Base-by-base conservation (phyloP, 73 alveolate species). In the Paramecium bursaria region DNA sequence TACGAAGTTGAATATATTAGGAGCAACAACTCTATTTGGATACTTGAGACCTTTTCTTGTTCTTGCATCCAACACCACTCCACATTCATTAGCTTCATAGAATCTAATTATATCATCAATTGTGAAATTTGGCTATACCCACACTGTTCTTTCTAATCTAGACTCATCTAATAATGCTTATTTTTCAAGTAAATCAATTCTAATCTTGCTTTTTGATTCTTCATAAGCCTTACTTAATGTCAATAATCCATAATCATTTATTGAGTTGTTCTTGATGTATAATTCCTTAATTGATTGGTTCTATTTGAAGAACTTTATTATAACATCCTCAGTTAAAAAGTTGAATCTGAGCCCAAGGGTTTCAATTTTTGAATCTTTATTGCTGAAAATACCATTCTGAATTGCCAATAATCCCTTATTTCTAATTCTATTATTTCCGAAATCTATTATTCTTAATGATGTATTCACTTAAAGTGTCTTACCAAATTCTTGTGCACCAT, bases 391-490 rank as follows among this genome's bases (percentile, higher is more conserved):
- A 49, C 98, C 97, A 19, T 91, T 94, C 2, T 95, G 57, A 27
- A 96, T 85, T 25, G 94, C 95, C 42, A 80, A 82, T 73, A 93
- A 88, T 47, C 99, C 99, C 49, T 93, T 94, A 77, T 93, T 93
- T 87, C 98, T 94, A 21, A 96, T 90, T 67, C 99, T 88, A 87
- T 96, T 96, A 61, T 89, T 86, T 3, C 99, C 99, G 29, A 94
- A 75, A 86, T 96, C 99, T 2, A 96, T 47, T 86, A 88, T 86
- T 74, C 93, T 97, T 15, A 96, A 46, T 19, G 91, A 61, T 21
- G 57, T 90, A 85, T 96, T 96, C 19, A 76, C 93, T 48, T 86
- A 60, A n/a, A 96, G 75, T 31, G 96, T 90, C 44, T 91, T 92
- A 50, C 92, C 92, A 17, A 96, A 57, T 50, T 95, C 89, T 90